Conservation (phyloP, 495 filamentous ascomycete species). For the Saxophila tyrrhenica region DNA sequence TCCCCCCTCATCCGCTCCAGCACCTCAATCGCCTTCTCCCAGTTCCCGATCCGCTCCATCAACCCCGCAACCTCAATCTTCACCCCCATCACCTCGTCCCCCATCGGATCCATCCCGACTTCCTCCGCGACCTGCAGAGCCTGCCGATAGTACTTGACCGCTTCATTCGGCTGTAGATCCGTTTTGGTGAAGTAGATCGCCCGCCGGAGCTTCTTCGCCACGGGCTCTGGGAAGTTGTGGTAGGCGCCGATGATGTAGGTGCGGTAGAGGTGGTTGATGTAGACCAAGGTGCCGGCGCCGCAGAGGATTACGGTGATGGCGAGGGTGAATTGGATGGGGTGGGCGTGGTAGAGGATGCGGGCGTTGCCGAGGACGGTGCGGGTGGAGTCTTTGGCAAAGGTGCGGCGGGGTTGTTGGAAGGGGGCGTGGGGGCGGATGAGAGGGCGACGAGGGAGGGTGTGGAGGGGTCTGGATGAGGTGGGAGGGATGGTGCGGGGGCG, state of each 20-base stretch:
- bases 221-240: constrained; percentile 65
- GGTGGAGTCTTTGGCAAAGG: background rate
- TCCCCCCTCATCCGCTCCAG: constrained; percentile 55
- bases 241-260: constrained; percentile 53
- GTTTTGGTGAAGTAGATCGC: constrained; percentile 80
- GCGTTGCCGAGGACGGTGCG: constrained; percentile 6
- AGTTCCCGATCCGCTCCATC: constrained; percentile 60
- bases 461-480: constrained; percentile 1
- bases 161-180: constrained; percentile 54
- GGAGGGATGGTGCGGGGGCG: background rate
- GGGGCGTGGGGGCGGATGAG: background rate
- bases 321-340: constrained; percentile 12
- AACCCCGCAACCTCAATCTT: constrained; percentile 69
- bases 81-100: constrained; percentile 79
- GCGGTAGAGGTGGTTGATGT: constrained; percentile 52
- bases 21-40: constrained; percentile 55
- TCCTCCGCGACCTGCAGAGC: constrained; percentile 61
- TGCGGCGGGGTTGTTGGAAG: background rate
- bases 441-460: constrained; percentile 1
- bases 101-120: constrained; percentile 70
- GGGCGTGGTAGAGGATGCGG: constrained; percentile 4
- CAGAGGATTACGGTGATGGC: constrained; percentile 31
- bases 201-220: constrained; percentile 69
- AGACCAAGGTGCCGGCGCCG: constrained; percentile 40
- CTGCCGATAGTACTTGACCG: constrained; percentile 67